These are phyloP conservation scores for Anastatica hierochuntica DNA, from an alignment of 345 rosid species.

Conservation along the genomic window DNA sequence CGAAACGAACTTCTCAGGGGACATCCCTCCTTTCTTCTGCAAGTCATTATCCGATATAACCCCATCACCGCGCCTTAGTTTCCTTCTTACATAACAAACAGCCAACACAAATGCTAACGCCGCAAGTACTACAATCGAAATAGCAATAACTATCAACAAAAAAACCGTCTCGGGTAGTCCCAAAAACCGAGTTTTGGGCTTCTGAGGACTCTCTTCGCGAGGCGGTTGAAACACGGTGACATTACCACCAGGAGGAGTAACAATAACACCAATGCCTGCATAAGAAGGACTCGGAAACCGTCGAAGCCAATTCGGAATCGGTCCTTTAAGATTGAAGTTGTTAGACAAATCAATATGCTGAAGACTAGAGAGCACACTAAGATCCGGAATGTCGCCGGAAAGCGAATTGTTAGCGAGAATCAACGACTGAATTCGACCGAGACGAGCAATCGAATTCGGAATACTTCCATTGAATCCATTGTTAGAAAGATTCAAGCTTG, in stretches of 20 bases:
- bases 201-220: neutral
- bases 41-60: constrained; percentile 34
- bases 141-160: constrained; percentile 36
- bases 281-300: constrained; percentile 55
- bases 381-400: constrained; percentile 66
- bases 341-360: constrained; percentile 52
- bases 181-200: constrained; percentile 17
- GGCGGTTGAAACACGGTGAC: constrained; percentile 20
- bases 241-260: constrained; percentile 17
- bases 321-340: constrained; percentile 48
- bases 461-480: constrained; percentile 63
- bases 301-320: constrained; percentile 50
- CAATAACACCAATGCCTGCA: constrained; percentile 31
- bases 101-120: constrained; percentile 39
- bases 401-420: constrained; percentile 71
- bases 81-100: constrained; percentile 48
- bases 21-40: constrained; percentile 65
- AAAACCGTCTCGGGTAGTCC: constrained; percentile 46
- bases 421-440: constrained; percentile 45
- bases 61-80: constrained; percentile 12
- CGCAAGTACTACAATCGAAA: constrained; percentile 35
- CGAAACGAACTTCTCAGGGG: constrained; percentile 71
- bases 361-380: constrained; percentile 36
- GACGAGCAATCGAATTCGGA: constrained; percentile 46
- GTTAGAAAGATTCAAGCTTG: constrained; percentile 59